Evolutionary conservation across 2,329 filamentous ascomycete species (phyloP), one percentile per base, ranked within the genome.

Genomic region (Calonectria honghensis): DNA sequence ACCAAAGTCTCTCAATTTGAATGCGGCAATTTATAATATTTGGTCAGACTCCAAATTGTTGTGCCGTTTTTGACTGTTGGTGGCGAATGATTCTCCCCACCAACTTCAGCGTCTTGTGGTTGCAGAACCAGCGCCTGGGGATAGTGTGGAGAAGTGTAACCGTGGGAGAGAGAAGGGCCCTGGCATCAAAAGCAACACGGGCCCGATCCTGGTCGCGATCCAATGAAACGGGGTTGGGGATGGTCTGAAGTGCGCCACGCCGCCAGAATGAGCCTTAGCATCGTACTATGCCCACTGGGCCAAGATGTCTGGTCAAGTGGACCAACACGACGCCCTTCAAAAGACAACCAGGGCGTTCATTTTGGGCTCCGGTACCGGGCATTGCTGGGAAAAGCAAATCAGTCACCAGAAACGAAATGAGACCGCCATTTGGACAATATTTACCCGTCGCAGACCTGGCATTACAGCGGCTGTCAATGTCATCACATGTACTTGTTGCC

Each of bases 351-450:
- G 9, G 37, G 39, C 27, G 61, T 48, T 16, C 31, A 31, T 65
- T 50, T 50, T 65, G 41, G 41, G 39, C 41, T 65, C 61, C 61
- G 61, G 61, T 65, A 65, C 61, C 61, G 61, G 61, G 39, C 41
- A 65, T 16, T 4, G 13, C 27, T 37, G 37, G 35, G 27, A 57
- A 61, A 39, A 20, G 27, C 59, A 50, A 32, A 32, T 1, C 6
- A 65, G 61, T 65, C 61, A 65, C 29, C 39, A 29, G 61, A 39
- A 37, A 63, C 57, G 32, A 63, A 35, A 63, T 13, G 39, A 41
- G 27, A 63, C 57, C 57, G 57, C 39, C 57, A 63, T 29, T 63
- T 63, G 37, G 13, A 41, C 57, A 29, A 41, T 41, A 63, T 63
- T 63, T 63, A 63, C 57, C 35, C 35, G 57, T 63, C 37, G 37